These are phyloP conservation scores for Fusarium sp. DNA, from an alignment of 2,329 filamentous ascomycete species.

Conservation along the genomic window DNA sequence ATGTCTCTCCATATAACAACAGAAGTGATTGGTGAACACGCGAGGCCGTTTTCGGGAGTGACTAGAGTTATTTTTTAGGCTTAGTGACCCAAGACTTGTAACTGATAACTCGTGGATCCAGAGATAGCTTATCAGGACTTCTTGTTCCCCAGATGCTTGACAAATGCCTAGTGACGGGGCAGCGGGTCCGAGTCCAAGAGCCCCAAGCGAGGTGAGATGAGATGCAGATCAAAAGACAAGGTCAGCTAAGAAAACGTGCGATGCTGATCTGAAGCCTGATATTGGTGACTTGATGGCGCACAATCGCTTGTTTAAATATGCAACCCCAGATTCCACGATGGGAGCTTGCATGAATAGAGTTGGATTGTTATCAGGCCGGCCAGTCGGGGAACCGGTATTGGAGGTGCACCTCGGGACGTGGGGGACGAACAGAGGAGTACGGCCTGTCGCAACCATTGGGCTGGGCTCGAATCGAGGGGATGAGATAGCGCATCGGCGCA, in stretches of 20 bases:
- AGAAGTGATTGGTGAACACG: slow-evolving; percentile 16
- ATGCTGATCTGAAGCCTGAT: slow-evolving; percentile 17
- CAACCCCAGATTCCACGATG: slow-evolving; percentile 17
- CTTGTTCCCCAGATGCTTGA: slow-evolving; percentile 22
- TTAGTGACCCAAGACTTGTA: slow-evolving; percentile 32
- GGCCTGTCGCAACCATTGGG: slow-evolving; percentile 13
- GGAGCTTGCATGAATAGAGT: slow-evolving; percentile 2
- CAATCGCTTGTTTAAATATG: slow-evolving; percentile 15
- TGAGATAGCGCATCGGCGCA: slow-evolving; percentile 33
- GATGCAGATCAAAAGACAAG: slow-evolving; percentile 22
- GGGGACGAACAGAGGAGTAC: slow-evolving; percentile 30
- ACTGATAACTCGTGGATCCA: slow-evolving; percentile 36
- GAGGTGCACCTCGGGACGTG: slow-evolving; percentile 28
- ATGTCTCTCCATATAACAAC: slow-evolving; percentile 9
- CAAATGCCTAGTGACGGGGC: slow-evolving; percentile 32
- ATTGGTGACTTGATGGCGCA: neutral
- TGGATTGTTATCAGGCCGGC: slow-evolving; percentile 32
- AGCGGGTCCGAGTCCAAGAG: slow-evolving; percentile 25
- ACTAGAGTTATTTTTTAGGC: slow-evolving; percentile 30
- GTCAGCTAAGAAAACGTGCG: slow-evolving; percentile 17
- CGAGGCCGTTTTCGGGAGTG: slow-evolving; percentile 36
- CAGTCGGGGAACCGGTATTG: slow-evolving; percentile 14
- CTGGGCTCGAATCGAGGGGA: slow-evolving; percentile 23
- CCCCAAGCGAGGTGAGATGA: slow-evolving; percentile 17
- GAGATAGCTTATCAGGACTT: slow-evolving; percentile 47